phyloP scores from a whole-genome alignment of 2,329 filamentous ascomycete species.

The Venturia nashicola region DNA sequence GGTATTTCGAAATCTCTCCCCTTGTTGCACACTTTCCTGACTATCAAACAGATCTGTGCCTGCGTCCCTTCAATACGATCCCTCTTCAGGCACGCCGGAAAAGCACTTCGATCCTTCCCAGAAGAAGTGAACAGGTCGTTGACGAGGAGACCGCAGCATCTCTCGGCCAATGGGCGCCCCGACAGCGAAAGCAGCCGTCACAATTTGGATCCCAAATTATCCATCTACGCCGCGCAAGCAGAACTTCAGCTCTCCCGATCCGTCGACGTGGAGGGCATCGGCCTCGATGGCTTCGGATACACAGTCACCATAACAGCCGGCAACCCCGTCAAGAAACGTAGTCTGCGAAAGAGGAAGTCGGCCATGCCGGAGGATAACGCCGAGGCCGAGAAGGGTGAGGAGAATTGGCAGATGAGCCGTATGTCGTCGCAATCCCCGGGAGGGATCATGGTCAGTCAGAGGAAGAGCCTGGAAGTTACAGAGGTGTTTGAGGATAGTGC shows the following conservation, averaged over 20 bases:
- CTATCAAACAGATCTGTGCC: constrained; percentile 10
- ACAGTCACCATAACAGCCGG: constrained; percentile 4
- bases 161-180: background rate
- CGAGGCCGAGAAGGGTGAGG: constrained; percentile 16
- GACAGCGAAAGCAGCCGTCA: background rate
- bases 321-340: constrained; percentile 16
- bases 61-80: constrained; percentile 8
- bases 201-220: background rate
- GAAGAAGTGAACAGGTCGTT: background rate
- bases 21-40: background rate
- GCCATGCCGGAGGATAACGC: constrained; percentile 19
- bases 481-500: constrained; percentile 45
- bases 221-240: background rate
- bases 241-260: background rate
- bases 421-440: background rate
- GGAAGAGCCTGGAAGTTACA: constrained; percentile 32
- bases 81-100: background rate
- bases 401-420: background rate
- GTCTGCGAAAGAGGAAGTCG: constrained; percentile 14
- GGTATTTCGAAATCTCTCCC: constrained; percentile 20
- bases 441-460: background rate
- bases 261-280: constrained; percentile 6
- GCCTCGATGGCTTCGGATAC: constrained; percentile 7
- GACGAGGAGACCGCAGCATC: background rate
- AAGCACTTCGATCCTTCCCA: background rate